A percentile compares a stretch with the other conserved stretches of the same genome.
Evolutionary conservation across 805 yeast genomes (phyloP).

Genomic region (Wickerhamomyces bovis): DNA sequence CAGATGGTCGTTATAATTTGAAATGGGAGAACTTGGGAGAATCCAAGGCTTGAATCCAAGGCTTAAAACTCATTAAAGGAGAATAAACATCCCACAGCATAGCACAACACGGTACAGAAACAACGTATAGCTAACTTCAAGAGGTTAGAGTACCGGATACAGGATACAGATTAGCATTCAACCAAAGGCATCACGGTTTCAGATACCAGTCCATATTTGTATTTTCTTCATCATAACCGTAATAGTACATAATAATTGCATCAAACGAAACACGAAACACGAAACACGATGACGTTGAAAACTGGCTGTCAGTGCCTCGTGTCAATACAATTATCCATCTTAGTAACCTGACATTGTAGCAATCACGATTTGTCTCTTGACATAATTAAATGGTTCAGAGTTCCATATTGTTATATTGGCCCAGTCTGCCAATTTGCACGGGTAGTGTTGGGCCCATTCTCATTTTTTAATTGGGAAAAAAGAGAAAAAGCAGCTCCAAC

Average conservation of each 20-base stretch:
- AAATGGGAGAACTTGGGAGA: slow-evolving; percentile 44
- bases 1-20: slow-evolving; percentile 69
- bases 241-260: neutral
- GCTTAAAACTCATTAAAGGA: too few species aligned
- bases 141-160: neutral
- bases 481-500: neutral
- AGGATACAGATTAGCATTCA: neutral
- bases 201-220: neutral
- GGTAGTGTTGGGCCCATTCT: neutral
- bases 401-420: too few species aligned
- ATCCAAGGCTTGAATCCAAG: neutral
- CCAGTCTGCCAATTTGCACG: neutral
- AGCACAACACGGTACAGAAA: neutral
- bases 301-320: too few species aligned
- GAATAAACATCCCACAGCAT: neutral
- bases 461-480: neutral
- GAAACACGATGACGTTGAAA: too few species aligned
- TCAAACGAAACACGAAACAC: too few species aligned
- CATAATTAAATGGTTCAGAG: too few species aligned
- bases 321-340: too few species aligned
- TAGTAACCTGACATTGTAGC: too few species aligned
- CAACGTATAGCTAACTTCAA: neutral
- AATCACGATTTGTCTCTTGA: too few species aligned
- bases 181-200: neutral
- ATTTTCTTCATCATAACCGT: neutral